Evolutionary conservation across 768 basidiomycete genomes (phyloP).

Genomic region (Termitomyces sp.): DNA sequence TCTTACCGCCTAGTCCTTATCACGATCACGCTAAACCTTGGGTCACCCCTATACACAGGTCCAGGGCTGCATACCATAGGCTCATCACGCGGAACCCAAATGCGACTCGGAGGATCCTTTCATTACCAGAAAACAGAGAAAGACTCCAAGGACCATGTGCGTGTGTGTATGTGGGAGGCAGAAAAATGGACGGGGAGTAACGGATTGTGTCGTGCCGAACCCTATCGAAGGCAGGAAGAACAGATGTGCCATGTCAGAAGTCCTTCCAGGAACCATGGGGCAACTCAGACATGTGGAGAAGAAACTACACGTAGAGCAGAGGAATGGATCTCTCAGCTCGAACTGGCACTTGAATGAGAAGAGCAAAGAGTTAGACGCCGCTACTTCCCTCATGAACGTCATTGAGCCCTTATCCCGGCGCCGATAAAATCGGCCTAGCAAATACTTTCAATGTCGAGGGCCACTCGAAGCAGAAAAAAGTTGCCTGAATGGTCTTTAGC

Average conservation of each 20-base stretch:
- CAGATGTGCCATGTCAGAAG: background rate
- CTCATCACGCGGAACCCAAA: background rate
- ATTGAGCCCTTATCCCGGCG: conserved; percentile 42
- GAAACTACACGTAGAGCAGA: background rate
- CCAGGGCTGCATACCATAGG: too few species aligned
- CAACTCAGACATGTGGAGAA: background rate
- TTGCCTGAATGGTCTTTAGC: background rate
- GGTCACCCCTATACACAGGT: too few species aligned
- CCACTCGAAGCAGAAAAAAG: conserved; percentile 20
- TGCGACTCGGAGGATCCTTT: background rate
- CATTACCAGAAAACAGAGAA: background rate
- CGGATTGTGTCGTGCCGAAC: background rate
- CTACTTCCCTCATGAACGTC: conserved; percentile 44
- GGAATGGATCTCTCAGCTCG: conserved; percentile 6
- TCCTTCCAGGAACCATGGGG: background rate
- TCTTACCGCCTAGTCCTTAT: too few species aligned
- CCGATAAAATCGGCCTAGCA: conserved; percentile 45
- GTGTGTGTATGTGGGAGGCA: background rate
- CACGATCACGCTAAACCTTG: too few species aligned
- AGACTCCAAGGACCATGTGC: background rate
- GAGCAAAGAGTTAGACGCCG: conserved; percentile 45
- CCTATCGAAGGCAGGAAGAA: background rate
- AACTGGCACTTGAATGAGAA: conserved; percentile 34
- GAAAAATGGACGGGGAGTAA: background rate
- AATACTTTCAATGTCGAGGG: conserved; percentile 44